Evolutionary conservation across 768 basidiomycete species (phyloP), one percentile per base, ranked within the genome.

Genomic region (Boletellus emodensis): DNA sequence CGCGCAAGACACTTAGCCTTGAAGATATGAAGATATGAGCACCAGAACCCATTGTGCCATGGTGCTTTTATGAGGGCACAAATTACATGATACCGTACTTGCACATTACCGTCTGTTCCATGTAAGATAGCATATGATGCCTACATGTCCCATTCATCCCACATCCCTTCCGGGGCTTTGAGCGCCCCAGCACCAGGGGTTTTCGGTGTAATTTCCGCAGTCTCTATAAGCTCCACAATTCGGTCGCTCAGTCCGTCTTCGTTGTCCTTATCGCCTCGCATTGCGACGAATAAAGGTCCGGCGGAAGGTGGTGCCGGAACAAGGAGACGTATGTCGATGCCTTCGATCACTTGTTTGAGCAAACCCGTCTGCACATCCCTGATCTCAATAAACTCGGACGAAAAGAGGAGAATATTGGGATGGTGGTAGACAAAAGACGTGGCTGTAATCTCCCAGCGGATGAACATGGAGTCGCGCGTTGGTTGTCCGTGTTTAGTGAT

Each of bases 341-440:
- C 89, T 60, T 89, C 85, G 39, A 92, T 82, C n/a, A 90, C 86
- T 67, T 93, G 90, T n/a, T 84, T 80, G 17, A 93, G 80, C 44
- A 78, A 67, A 4, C 87, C 84, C 1, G 83, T 85, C 13, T 72
- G 67, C 24, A 81, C 69, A 51, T 81, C 73, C 48, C 90, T 81
- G 24, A 92, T 72, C 64, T 93, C 90, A 59, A 93, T 75, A 64
- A 87, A 92, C 49, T 82, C 76, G 14, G 79, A 59, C 7, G 87
- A 89, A 69, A 92, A 80, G 28, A 93, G 79, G 17, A 93, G 73
- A 55, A 92, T 53, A 58, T 89, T 78, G 6, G 73, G 74, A 9
- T 79, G 78, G 13, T 86, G 81, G 40, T 79, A 67, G 10, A 82
- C 78, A 59, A 76, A 92, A 1, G 84, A 73, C 3, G 68, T 71